Base-by-base conservation (phyloP, 2,329 filamentous ascomycete species). In the Fusarium hainanense region DNA sequence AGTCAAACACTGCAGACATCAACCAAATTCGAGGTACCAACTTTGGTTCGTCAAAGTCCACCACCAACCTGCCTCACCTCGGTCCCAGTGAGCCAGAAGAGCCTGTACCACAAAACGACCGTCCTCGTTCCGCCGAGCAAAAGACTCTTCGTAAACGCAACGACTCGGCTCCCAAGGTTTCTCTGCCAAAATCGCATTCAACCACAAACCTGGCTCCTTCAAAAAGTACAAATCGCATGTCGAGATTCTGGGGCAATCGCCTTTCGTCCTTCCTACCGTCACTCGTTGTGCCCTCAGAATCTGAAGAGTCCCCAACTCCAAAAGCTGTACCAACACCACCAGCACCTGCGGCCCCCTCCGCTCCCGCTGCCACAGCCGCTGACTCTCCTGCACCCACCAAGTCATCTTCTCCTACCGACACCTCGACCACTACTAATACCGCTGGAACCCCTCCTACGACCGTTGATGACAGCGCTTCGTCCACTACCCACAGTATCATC, bases 211-310 rank as follows among this genome's bases (percentile, higher is more conserved):
- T 54, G 28, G 44, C 54, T 34, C 70, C 66, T 20, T 47, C 41
- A 18, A 71, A 67, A 27, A 54, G 58, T 6, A 64, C 70, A 44
- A 67, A 57, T 43, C 77, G 74, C 69, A 80, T 78, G 70, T 76
- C 80, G 32, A 76, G 72, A 56, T 77, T 74, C 41, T 82, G 80
- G 81, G 71, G 76, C 58, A 71, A 75, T 50, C 79, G 80, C 61
- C 63, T 80, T 44, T 80, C 79, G 43, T 76, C 77, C 21, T 72
- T 81, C 43, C 71, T 81, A 48, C 81, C 79, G 49, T 77, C 78
- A 70, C 80, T 83, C 76, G 82, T 78, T 48, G 55, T 77, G 58
- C 74, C 76, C 43, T 67, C 75, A 76, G 79, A 80, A 67, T 58
- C 73, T 34, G 49, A 23, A 52, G 49, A 52, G 49, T 50, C 66